A percentile compares a stretch with the other conserved stretches of the same genome.
These are phyloP conservation scores for Monosporascus sp. DNA, from an alignment of 2,329 filamentous ascomycete species.

Conservation along the genomic window DNA sequence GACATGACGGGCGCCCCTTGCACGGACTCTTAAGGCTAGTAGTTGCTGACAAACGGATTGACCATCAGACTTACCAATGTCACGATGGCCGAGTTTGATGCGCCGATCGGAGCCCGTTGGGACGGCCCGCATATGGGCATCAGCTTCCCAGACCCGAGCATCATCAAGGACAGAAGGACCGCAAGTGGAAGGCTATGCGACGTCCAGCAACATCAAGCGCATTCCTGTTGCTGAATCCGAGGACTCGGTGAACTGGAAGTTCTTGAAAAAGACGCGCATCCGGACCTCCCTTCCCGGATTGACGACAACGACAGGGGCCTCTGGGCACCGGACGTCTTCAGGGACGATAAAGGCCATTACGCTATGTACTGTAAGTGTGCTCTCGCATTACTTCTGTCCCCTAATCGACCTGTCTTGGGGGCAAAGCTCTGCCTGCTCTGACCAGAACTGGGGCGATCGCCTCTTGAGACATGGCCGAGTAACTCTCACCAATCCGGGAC, in stretches of 20 bases:
- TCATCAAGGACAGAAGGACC: slow-evolving; percentile 19
- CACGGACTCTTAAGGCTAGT: not conserved
- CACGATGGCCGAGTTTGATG: slow-evolving; percentile 12
- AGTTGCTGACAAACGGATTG: not conserved
- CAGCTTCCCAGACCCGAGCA: slow-evolving; percentile 22
- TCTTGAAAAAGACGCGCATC: slow-evolving; percentile 21
- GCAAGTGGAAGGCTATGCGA: slow-evolving; percentile 25
- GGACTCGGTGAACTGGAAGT: slow-evolving; percentile 20
- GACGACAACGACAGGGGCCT: slow-evolving; percentile 15
- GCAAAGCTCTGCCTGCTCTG: no score
- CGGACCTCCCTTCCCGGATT: slow-evolving; percentile 22
- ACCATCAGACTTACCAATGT: slow-evolving; percentile 20
- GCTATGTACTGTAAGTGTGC: slow-evolving; percentile 22
- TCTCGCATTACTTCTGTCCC: not conserved
- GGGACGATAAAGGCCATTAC: slow-evolving; percentile 22
- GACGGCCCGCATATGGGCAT: slow-evolving; percentile 15
- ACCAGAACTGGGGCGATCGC: no score
- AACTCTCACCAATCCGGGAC: not conserved
- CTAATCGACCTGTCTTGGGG: no score
- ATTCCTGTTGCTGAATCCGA: slow-evolving; percentile 22
- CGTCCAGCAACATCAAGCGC: slow-evolving; percentile 21
- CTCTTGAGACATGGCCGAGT: no score
- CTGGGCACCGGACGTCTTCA: slow-evolving; percentile 26
- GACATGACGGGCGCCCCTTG: no score
- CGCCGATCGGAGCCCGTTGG: not conserved